Base-by-base conservation (phyloP, 768 basidiomycete genomes). In the Cytidiella melzeri region DNA sequence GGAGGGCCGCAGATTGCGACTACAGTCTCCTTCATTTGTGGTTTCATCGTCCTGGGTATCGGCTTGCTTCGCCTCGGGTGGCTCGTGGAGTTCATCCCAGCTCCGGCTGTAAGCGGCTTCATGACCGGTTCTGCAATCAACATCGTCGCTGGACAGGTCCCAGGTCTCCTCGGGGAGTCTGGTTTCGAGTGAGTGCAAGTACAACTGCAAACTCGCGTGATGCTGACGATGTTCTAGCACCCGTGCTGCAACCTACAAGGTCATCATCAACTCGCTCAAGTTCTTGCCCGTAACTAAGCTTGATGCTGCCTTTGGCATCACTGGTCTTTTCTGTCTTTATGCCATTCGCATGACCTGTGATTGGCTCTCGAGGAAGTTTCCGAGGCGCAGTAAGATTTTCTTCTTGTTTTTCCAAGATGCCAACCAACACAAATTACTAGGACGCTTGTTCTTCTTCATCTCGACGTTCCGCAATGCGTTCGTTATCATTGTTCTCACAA, bases 91-190 rank as follows among this genome's bases (percentile, higher is more conserved):
- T 92, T 98, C 64, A 97, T 94, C 53, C 87, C 90, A 18, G 75
- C 80, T 5, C 87, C 87, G 2, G 89, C 88, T 2, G 84, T 92
- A 52, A 86, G 83, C 57, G 87, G 86, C 18, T 90, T 95, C 71
- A 96, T 99, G 93, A 98, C 95, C 0, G 95, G 95, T 18, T 93
- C 89, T n/a, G 95, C 95, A 28, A 81, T 97, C 69, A 93, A 74
- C 64, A 98, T 98, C 58, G 84, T 83, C 13, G 75, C 82, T 15
- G 82, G 91, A 27, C 95, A 99, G 68, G 75, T 96, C 3, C 92
- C 95, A 1, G 87, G 84, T 0, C 66, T 99, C 40, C 81, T 99
- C 73, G 96, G 94, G 20, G 87, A 91, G 48, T 73, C 80, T 47
- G 84, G 83, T 23, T 90, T 96, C 64, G 76, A 88, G 89, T 90